Evolutionary conservation across 352 stramenopile genomes (phyloP).

Genomic region (Phytophthora crassamura): DNA sequence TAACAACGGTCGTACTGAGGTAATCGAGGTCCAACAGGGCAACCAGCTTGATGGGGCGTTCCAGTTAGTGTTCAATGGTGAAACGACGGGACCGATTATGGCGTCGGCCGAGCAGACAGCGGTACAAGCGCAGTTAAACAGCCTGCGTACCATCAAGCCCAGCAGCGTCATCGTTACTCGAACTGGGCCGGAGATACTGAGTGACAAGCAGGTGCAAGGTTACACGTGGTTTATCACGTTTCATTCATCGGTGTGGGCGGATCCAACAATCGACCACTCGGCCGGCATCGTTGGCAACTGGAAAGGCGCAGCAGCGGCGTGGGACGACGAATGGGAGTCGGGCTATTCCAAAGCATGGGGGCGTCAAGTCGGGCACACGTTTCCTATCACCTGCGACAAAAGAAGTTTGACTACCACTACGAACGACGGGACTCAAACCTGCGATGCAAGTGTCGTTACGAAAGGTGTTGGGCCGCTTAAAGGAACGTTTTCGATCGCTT

Average conservation of each 20-base stretch:
- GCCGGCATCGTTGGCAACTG: slow-evolving; percentile 91
- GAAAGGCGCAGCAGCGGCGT: slow-evolving; percentile 80
- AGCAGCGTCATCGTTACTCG: slow-evolving; percentile 90
- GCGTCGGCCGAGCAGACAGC: too few relatives aligned
- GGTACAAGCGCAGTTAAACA: slow-evolving; percentile 93
- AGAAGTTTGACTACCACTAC: slow-evolving; percentile 65
- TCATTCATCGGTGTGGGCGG: slow-evolving; percentile 90
- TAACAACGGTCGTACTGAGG: slow-evolving; percentile 45
- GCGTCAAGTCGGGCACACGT: slow-evolving; percentile 94
- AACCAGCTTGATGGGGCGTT: slow-evolving; percentile 93
- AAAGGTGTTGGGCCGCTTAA: slow-evolving; percentile 86
- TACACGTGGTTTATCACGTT: slow-evolving; percentile 96
- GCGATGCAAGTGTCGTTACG: slow-evolving; percentile 27
- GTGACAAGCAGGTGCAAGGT: slow-evolving; percentile 75
- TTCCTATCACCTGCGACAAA: slow-evolving; percentile 58
- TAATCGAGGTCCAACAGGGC: slow-evolving; percentile 80
- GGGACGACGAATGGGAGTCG: slow-evolving; percentile 92
- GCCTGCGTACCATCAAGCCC: slow-evolving; percentile 91
- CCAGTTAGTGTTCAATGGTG: slow-evolving; percentile 92
- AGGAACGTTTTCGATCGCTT: slow-evolving; percentile 90
- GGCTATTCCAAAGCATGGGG: slow-evolving; percentile 97
- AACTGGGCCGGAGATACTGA: too few relatives aligned
- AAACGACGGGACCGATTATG: slow-evolving; percentile 92
- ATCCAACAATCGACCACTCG: slow-evolving; percentile 90
- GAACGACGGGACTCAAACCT: slow-evolving; percentile 58